These are phyloP conservation scores for Erodium texanum DNA, from an alignment of 441 rosid genomes.

Conservation along the genomic window DNA sequence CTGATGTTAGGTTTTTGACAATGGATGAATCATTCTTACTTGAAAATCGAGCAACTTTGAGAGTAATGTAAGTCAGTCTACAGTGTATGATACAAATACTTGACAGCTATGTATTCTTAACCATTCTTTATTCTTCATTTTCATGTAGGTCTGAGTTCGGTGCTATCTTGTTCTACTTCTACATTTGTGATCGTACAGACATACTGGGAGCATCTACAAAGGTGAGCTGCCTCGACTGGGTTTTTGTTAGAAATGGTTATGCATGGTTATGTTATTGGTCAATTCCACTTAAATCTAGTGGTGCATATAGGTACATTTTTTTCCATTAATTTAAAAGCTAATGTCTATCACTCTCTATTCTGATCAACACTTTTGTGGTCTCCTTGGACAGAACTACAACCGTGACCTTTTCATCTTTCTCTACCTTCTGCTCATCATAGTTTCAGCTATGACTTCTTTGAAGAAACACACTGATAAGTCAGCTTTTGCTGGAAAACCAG, in stretches of 20 bases:
- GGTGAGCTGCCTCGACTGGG: constrained; percentile 34
- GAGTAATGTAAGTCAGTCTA: constrained; percentile 65
- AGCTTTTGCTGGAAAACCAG: constrained; percentile 65
- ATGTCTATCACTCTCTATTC: background rate
- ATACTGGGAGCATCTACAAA: constrained; percentile 68
- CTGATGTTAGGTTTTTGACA: constrained; percentile 56
- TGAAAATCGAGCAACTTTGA: constrained; percentile 73
- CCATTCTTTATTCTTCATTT: constrained; percentile 12
- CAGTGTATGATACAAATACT: background rate
- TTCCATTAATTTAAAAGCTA: background rate
- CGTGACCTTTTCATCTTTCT: constrained; percentile 93
- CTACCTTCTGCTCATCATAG: constrained; percentile 80
- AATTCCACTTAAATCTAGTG: background rate
- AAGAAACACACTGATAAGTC: constrained; percentile 79
- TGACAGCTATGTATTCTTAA: constrained; percentile 2
- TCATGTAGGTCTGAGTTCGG: constrained; percentile 83
- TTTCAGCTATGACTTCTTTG: constrained; percentile 79
- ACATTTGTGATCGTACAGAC: constrained; percentile 67
- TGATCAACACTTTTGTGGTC: constrained; percentile 13
- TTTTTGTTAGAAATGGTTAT: constrained; percentile 2
- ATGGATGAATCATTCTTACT: constrained; percentile 89
- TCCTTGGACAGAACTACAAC: constrained; percentile 65
- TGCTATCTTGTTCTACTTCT: constrained; percentile 60
- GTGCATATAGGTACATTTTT: background rate
- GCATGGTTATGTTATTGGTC: constrained; percentile 10